Conservation (phyloP, 2,329 filamentous ascomycete species). For the Cercospora brassicicola region DNA sequence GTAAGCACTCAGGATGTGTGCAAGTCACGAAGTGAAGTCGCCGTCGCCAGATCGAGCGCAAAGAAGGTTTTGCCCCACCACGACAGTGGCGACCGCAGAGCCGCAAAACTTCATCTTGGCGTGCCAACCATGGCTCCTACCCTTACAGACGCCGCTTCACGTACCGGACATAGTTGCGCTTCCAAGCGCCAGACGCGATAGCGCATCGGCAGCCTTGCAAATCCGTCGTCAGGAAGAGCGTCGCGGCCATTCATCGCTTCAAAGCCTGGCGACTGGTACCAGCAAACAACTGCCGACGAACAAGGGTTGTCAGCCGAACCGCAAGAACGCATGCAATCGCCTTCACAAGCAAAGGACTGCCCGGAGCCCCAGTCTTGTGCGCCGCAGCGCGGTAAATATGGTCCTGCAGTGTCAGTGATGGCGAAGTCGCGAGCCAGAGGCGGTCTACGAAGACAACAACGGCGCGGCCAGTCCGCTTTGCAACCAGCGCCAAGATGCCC, state of each 20-base stretch:
- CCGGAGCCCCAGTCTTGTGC: background rate
- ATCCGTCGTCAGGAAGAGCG: conserved; percentile 4
- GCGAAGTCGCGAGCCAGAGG: background rate
- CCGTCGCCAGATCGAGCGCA: background rate
- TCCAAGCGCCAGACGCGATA: conserved; percentile 8
- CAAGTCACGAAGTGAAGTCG: background rate
- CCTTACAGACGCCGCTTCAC: background rate
- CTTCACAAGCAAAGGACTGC: background rate
- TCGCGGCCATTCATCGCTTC: background rate
- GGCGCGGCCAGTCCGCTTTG: background rate
- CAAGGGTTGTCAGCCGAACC: background rate
- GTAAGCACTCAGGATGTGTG: background rate
- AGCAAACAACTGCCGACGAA: conserved; percentile 1
- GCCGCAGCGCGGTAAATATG: background rate
- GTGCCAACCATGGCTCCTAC: background rate
- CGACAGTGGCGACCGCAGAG: background rate
- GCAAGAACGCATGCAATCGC: background rate
- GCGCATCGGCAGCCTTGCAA: conserved; percentile 5
- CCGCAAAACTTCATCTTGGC: background rate
- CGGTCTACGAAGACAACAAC: background rate
- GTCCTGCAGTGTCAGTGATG: background rate
- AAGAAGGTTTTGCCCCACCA: background rate
- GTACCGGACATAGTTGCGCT: background rate
- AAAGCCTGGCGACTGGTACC: background rate
- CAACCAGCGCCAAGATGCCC: conserved; percentile 12